Base-by-base conservation (phyloP, 129 eudicot species). In the Arctium lappa region DNA sequence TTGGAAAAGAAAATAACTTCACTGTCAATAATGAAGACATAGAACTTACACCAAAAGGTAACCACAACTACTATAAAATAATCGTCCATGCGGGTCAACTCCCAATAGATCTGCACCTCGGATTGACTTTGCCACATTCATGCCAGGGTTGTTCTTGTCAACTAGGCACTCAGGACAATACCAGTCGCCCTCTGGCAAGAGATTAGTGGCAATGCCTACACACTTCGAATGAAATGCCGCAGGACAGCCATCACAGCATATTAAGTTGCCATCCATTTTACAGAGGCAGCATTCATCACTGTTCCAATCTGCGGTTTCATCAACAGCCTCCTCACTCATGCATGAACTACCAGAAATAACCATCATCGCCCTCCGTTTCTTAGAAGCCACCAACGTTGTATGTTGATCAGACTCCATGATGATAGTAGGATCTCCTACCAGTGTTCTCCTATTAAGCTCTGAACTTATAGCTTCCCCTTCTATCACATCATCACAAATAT, bases 221-320 rank as follows among this genome's bases (percentile, higher is more conserved):
- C 98, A 96, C 83, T 88, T 90, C 4, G 98, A 79, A 90, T 96
- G 99, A 83, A 83, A 96, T 36, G 99, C 98, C 11, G 98, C 92
- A 80, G 99, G 97, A 70, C 98, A 96, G 69, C 99, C 97, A 87
- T 96, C 99, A 83, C 98, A 96, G 70, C 99, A 96, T 81, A 96
- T 89, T 82, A 96, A 90, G 89, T 85, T 90, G 11, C 99, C 98
- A 77, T 93, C 99, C 98, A 93, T 96, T 79, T 91, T 91, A 82
- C 99, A 93, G 6, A 96, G 97, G 82, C 91, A 85, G 80, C 99
- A 96, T 78, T 96, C 98, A 82, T 96, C 98, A 72, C 92, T 88
- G 81, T 96, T 96, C 92, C 93, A 71, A 73, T 96, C 99, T 34
- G 86, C 69, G 48, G 84, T 63, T 69, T 85, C 98, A 73, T 89